Evolutionary conservation across 2,329 filamentous ascomycete genomes (phyloP).

Genomic region (Meredithiella fracta): DNA sequence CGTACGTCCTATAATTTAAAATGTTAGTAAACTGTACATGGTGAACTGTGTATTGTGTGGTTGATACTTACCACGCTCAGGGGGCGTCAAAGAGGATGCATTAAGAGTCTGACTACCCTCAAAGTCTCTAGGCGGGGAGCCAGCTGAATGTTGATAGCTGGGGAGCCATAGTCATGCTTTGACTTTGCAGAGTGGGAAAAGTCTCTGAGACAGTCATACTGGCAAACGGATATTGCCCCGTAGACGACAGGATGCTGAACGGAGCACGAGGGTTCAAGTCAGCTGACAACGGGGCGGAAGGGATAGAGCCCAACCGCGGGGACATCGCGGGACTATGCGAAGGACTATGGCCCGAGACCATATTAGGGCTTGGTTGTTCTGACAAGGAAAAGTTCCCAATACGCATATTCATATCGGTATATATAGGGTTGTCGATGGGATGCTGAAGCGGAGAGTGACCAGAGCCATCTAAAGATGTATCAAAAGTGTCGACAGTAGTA

Average conservation of each 20-base stretch:
- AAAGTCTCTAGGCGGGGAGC: conserved; percentile 43
- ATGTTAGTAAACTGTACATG: conserved; percentile 3
- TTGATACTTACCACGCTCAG: conserved; percentile 43
- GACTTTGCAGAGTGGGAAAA: conserved; percentile 32
- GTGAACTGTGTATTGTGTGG: background rate
- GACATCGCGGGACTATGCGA: conserved; percentile 57
- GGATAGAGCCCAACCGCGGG: conserved; percentile 36
- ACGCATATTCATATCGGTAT: conserved; percentile 22
- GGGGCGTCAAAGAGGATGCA: conserved; percentile 63
- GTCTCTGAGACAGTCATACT: conserved; percentile 24
- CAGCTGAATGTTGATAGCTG: conserved; percentile 86
- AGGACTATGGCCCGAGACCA: conserved; percentile 57
- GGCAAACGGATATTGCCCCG: conserved; percentile 1
- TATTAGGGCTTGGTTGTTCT: conserved; percentile 46
- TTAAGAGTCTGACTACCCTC: conserved; percentile 40
- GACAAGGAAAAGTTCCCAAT: conserved; percentile 70
- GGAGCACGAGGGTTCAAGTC: conserved; percentile 7
- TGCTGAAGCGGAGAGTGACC: conserved; percentile 67
- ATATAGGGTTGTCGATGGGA: conserved; percentile 50
- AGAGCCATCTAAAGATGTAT: conserved; percentile 36
- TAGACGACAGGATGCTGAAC: conserved; percentile 7
- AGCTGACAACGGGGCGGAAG: conserved; percentile 22
- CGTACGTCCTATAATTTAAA: conserved; percentile 26
- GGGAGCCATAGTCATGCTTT: conserved; percentile 62
- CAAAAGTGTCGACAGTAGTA: conserved; percentile 61